A percentile compares a stretch with the other conserved stretches of the same genome.
Evolutionary conservation across 1,284 basidiomycete genomes (phyloP).

Genomic region (Tilletia setariae): DNA sequence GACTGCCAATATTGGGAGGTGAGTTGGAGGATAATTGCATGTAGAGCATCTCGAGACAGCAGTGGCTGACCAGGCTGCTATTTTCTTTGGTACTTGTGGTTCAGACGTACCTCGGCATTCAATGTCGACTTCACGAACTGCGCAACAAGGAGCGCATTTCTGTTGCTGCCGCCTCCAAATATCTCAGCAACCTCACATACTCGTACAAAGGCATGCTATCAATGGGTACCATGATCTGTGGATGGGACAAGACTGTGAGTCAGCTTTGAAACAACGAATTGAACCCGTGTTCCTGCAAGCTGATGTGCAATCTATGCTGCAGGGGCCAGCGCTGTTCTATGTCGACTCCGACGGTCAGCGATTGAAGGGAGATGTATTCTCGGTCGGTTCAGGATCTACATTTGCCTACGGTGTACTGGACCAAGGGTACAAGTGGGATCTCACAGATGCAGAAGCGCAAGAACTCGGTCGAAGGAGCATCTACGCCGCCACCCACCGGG

Average conservation of each 20-base stretch:
- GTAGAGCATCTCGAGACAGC: constrained; percentile 20
- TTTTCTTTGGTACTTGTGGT: not conserved
- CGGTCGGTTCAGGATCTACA: constrained; percentile 95
- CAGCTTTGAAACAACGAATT: not conserved
- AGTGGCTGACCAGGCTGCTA: constrained; percentile 13
- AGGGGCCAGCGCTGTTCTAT: constrained; percentile 95
- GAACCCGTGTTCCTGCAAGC: not conserved
- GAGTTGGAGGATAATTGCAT: not conserved
- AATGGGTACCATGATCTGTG: constrained; percentile 99
- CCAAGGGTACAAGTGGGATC: constrained; percentile 90
- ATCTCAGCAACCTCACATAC: constrained; percentile 94
- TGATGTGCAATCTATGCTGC: constrained; percentile 14
- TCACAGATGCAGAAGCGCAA: constrained; percentile 88
- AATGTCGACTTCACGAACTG: constrained; percentile 93
- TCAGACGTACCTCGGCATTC: constrained; percentile 95
- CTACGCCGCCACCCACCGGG: constrained; percentile 88
- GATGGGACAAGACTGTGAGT: constrained; percentile 95
- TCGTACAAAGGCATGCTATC: constrained; percentile 98
- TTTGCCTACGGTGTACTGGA: constrained; percentile 98
- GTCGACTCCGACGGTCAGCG: constrained; percentile 97
- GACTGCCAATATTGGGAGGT: constrained; percentile 47
- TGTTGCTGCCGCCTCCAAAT: constrained; percentile 96
- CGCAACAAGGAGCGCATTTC: constrained; percentile 96
- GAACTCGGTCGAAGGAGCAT: constrained; percentile 92
- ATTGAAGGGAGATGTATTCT: constrained; percentile 93